Evolutionary conservation across 257 asterid genomes (phyloP).

Genomic region (Galeopsis tetrahit): DNA sequence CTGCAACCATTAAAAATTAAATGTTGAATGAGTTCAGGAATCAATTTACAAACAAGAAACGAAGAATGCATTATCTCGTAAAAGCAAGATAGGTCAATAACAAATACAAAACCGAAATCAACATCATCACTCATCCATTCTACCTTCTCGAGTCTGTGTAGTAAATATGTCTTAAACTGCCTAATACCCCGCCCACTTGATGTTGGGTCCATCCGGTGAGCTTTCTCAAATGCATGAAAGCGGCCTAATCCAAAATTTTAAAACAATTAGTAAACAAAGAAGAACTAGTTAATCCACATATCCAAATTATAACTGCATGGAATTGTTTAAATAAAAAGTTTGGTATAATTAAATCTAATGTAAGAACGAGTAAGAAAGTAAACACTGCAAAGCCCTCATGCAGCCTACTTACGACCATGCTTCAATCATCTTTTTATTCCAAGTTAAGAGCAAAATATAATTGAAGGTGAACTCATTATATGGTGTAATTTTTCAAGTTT

Average conservation of each 20-base stretch:
- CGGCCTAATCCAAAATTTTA: slow-evolving; percentile 62
- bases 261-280: slow-evolving; percentile 21
- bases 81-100: slow-evolving; percentile 23
- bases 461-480: background rate
- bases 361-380: background rate
- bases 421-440: background rate
- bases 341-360: background rate
- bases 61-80: slow-evolving; percentile 8
- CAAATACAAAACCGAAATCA: slow-evolving; percentile 31
- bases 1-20: slow-evolving; percentile 53
- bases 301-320: background rate
- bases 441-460: background rate
- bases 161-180: slow-evolving; percentile 89
- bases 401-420: background rate
- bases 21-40: slow-evolving; percentile 12
- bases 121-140: slow-evolving; percentile 15
- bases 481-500: background rate
- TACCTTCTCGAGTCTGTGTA: slow-evolving; percentile 86
- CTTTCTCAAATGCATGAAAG: slow-evolving; percentile 94
- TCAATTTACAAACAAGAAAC: slow-evolving; percentile 9
- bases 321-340: background rate
- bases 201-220: slow-evolving; percentile 83
- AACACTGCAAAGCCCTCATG: slow-evolving; percentile 10
- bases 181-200: slow-evolving; percentile 97
- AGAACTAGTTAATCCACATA: slow-evolving; percentile 10